Conservation (phyloP, 169 alveolate genomes). For the Plasmodium gaboni region DNA sequence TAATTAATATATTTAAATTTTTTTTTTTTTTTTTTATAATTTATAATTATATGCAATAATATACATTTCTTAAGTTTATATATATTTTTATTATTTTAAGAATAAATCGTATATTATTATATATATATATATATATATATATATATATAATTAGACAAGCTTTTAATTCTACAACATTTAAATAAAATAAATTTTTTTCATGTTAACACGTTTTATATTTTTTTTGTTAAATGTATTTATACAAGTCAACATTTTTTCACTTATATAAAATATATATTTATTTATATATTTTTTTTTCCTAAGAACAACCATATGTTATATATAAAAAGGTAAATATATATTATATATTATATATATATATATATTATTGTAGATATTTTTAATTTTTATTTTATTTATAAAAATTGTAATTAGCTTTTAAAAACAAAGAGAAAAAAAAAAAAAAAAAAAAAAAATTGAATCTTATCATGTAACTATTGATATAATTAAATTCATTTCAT, state of each 20-base stretch:
- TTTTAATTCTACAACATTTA: background rate
- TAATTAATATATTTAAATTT: no score
- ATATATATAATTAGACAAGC: background rate
- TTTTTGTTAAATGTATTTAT: no score
- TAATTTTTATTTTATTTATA: conserved; percentile 17
- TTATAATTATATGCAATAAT: no score
- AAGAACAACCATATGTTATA: background rate
- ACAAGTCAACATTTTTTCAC: no score
- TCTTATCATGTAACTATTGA: no score
- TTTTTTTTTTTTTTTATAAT: no score
- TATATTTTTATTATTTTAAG: no score
- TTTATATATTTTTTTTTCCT: conserved; percentile 6
- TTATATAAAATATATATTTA: background rate
- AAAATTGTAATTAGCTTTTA: conserved; percentile 6
- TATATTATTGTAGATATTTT: background rate
- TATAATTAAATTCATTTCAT: no score
- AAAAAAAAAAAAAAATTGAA: background rate
- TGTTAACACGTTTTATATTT: background rate
- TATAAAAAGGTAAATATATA: background rate
- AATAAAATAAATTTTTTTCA: background rate
- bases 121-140: conserved; percentile 4
- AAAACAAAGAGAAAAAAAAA: background rate
- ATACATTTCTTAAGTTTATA: no score
- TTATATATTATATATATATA: background rate
- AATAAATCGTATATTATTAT: background rate